A percentile compares a stretch with the other conserved stretches of the same genome.
phyloP scores from a whole-genome alignment of 1,284 basidiomycete genomes.

The Moniliophthora roreri region DNA sequence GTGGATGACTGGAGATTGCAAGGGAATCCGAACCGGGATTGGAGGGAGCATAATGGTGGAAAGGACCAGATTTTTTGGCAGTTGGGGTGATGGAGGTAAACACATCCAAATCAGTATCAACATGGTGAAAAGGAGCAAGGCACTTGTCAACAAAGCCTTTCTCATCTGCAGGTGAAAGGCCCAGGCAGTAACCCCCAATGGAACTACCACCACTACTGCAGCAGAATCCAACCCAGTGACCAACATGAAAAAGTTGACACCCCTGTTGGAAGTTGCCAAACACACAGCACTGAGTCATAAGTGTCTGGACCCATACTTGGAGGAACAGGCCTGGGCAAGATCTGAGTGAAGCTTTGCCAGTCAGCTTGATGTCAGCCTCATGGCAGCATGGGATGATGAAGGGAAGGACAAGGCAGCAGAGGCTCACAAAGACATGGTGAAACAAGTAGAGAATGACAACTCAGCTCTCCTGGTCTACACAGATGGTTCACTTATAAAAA shows the following conservation, averaged over 20 bases:
- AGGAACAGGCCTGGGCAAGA: not conserved
- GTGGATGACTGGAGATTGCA: no score
- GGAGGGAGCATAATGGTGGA: no score
- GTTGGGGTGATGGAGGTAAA: no score
- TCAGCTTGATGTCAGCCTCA: not conserved
- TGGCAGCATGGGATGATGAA: not conserved
- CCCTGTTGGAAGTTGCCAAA: constrained; percentile 5
- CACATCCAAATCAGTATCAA: no score
- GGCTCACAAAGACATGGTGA: not conserved
- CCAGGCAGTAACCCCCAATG: not conserved
- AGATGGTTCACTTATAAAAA: constrained; percentile 30
- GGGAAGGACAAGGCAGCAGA: not conserved
- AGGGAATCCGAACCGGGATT: no score
- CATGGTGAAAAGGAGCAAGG: no score
- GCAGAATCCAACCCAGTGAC: not conserved
- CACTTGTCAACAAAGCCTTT: no score
- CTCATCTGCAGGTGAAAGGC: no score
- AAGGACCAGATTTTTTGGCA: no score
- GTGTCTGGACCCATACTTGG: not conserved
- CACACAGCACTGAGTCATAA: not conserved
- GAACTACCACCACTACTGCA: not conserved
- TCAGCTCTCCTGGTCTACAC: constrained; percentile 19
- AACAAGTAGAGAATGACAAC: not conserved
- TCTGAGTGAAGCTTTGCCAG: not conserved
- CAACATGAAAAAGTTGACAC: not conserved